phyloP scores from a whole-genome alignment of 1,284 basidiomycete species.

The Ustilago vetiveriae region DNA sequence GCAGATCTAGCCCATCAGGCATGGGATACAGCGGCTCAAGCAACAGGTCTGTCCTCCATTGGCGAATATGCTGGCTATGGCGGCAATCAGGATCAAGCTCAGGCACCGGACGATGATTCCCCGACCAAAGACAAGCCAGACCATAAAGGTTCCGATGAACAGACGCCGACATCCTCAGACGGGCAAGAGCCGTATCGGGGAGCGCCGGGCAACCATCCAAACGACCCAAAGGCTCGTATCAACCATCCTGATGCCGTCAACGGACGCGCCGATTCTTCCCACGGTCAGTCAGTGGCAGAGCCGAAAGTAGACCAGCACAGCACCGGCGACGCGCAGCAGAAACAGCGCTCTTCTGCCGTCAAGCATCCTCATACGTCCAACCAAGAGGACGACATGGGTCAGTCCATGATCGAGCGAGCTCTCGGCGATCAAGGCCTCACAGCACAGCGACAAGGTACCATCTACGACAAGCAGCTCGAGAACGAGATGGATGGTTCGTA shows the following conservation, averaged over 20 bases:
- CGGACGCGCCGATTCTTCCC: not conserved
- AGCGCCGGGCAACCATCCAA: constrained; percentile 47
- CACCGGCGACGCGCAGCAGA: not conserved
- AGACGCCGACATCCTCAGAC: not conserved
- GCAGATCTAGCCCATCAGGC: constrained; percentile 51
- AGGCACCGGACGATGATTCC: not conserved
- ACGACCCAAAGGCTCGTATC: constrained; percentile 41
- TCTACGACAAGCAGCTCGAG: constrained; percentile 38
- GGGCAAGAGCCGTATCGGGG: constrained; percentile 13
- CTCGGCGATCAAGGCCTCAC: constrained; percentile 39
- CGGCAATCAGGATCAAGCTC: constrained; percentile 1
- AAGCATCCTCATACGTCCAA: constrained; percentile 2
- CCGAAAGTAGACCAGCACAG: constrained; percentile 2
- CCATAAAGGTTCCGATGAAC: not conserved
- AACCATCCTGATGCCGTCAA: constrained; percentile 43
- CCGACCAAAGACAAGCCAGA: not conserved
- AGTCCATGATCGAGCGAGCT: constrained; percentile 40
- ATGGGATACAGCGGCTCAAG: constrained; percentile 33
- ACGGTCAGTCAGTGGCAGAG: not conserved
- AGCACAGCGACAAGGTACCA: constrained; percentile 37
- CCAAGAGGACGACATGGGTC: constrained; percentile 34
- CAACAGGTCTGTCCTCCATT: constrained; percentile 24
- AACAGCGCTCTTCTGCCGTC: not conserved
- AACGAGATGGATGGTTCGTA: constrained; percentile 43
- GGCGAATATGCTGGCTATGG: constrained; percentile 1